Base-by-base conservation (phyloP, 768 basidiomycete genomes). In the Kwoniella sp. region DNA sequence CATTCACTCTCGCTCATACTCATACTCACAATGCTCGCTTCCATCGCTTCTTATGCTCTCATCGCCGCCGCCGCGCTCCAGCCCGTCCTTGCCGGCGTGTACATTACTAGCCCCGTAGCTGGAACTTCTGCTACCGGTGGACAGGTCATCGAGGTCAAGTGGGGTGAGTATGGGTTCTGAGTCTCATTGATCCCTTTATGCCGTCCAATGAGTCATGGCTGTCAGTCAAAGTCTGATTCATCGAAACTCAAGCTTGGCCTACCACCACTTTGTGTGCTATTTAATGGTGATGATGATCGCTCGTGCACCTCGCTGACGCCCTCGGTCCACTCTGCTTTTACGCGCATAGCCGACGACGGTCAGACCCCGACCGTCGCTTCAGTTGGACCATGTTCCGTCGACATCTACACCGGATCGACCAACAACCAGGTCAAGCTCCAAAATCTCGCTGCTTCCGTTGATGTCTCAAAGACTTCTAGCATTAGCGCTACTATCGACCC, bases 371-470 rank as follows among this genome's bases (percentile, higher is more conserved):
- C 72, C 46, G 65, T 79, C n/a, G 60, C 58, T 26, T 60, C 64
- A 0, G 62, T 79, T 60, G 75, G 75, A 17, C 64, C 68, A 19
- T 77, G 70, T 50, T 72, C 74, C 19, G 66, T 79, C 69, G 78
- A 77, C 63, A 63, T 79, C 55, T 79, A 76, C 70, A 76, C 74
- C 54, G 78, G 78, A 25, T 73, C 70, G 6, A 44, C 62, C 13
- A 70, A 62, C 27, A 64, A 72, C 33, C 80, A 81, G 57, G 70
- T 71, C 54, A 68, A 64, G 44, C 70, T 81, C 8, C 79, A 80
- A 52, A 72, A 77, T 61, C 61, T 80, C 29, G 75, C 75, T 61
- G 75, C 70, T 2, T 67, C 60, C 12, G 70, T 80, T 22, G 79
- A 80, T 51, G 79, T 81, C 48, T 70, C 70, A 52, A 76, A 74